These are phyloP conservation scores for Leucocoprinus leucothites DNA, from an alignment of 768 basidiomycete genomes.

Conservation along the genomic window DNA sequence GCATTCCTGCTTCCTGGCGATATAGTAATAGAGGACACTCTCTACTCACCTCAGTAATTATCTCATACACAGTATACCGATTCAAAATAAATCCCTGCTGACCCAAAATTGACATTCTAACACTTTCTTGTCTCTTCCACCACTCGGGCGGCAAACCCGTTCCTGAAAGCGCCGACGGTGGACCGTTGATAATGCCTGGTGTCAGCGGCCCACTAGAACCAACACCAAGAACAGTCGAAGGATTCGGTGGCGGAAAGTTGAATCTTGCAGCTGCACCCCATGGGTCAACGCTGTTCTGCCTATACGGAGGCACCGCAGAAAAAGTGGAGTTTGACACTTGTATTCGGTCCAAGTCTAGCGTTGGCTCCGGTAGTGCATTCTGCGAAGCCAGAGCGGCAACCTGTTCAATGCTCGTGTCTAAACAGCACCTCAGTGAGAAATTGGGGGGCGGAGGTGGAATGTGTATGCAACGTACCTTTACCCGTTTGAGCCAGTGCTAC, in stretches of 20 bases:
- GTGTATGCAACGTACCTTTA: conserved; percentile 48
- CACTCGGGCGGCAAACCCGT: conserved; percentile 76
- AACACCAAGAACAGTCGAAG: conserved; percentile 4
- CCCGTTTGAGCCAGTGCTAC: conserved; percentile 83
- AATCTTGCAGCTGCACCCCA: conserved; percentile 50
- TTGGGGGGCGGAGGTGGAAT: background rate
- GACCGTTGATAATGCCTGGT: conserved; percentile 38
- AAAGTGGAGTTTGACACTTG: conserved; percentile 54
- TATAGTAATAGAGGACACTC: background rate
- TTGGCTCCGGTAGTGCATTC: conserved; percentile 75
- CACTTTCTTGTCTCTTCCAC: conserved; percentile 82
- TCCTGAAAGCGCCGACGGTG: conserved; percentile 60
- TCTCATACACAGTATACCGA: conserved; percentile 81
- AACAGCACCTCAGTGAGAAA: background rate
- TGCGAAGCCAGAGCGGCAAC: conserved; percentile 73
- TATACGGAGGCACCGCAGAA: conserved; percentile 32
- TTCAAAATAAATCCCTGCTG: conserved; percentile 93
- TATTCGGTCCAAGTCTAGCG: conserved; percentile 59
- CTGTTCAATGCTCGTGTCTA: conserved; percentile 81
- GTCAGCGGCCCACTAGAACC: conserved; percentile 5
- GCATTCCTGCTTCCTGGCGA: conserved; percentile 3
- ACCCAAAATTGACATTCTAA: conserved; percentile 71
- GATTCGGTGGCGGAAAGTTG: conserved; percentile 11
- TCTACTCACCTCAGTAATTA: conserved; percentile 69
- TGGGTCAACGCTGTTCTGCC: conserved; percentile 60